These are phyloP conservation scores for Prinsepia uniflora DNA, from an alignment of 306 rosid species.

Conservation along the genomic window DNA sequence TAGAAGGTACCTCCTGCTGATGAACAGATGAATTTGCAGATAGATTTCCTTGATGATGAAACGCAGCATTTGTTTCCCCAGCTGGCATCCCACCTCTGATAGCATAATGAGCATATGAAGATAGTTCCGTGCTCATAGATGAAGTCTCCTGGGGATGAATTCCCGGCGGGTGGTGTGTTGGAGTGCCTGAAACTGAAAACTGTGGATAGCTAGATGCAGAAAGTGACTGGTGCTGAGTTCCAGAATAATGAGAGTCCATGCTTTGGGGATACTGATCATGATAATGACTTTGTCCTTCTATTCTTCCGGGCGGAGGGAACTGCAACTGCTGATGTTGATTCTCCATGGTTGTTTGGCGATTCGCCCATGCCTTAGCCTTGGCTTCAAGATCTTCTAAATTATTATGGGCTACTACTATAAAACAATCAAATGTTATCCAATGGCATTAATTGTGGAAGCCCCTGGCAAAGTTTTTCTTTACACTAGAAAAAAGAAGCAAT, in stretches of 20 bases:
- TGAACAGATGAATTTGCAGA: slow-evolving; percentile 68
- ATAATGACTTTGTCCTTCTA: slow-evolving; percentile 69
- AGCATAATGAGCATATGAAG: slow-evolving; percentile 44
- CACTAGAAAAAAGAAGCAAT: not conserved
- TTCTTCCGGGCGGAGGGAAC: slow-evolving; percentile 53
- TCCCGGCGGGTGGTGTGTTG: slow-evolving; percentile 42
- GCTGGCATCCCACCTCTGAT: slow-evolving; percentile 48
- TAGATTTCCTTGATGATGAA: slow-evolving; percentile 54
- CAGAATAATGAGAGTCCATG: slow-evolving; percentile 42
- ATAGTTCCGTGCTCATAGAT: slow-evolving; percentile 44
- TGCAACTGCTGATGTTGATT: slow-evolving; percentile 68
- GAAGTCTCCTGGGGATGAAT: slow-evolving; percentile 49
- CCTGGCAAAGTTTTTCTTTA: not conserved
- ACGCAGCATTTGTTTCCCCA: slow-evolving; percentile 51
- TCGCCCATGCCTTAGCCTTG: slow-evolving; percentile 97
- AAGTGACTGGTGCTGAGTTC: slow-evolving; percentile 57
- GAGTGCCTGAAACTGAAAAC: slow-evolving; percentile 50
- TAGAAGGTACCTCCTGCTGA: slow-evolving; percentile 99
- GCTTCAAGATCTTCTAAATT: slow-evolving; percentile 98
- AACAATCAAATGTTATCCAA: slow-evolving; percentile 5
- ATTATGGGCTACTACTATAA: slow-evolving; percentile 29
- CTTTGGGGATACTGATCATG: slow-evolving; percentile 67
- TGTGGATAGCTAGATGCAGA: slow-evolving; percentile 66
- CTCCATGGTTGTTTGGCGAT: slow-evolving; percentile 70
- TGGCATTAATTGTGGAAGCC: not conserved